Base-by-base conservation (phyloP, 371 early-diverging fungal species). In the Capillidium heterosporum region DNA sequence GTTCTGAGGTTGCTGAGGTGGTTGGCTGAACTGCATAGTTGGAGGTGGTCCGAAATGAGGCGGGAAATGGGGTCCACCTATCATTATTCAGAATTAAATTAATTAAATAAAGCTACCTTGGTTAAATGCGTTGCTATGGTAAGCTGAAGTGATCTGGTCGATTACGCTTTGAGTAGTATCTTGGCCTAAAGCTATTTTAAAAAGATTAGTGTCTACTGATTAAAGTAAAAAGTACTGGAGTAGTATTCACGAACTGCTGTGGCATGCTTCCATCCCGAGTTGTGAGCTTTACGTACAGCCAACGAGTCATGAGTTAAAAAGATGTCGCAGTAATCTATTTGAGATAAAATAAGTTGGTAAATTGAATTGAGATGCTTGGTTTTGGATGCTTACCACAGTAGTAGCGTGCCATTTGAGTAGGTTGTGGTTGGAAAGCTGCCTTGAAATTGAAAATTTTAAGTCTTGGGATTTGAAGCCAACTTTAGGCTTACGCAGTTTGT, bases 261-360 rank as follows among this genome's bases (percentile, higher is more conserved):
- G 60, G 80, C 71, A 65, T 95, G 95, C 64, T 90, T 93, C 78
- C 90, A 89, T 43, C 95, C 95, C 24, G 81, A 74, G 72, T 92
- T 92, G 69, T 95, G 95, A 4, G 89, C 86, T 64, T 88, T 89
- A 48, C 94, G 73, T 42, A 93, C 94, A 32, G 91, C 81, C 26
- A 84, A 65, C 42, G 87, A 81, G 67, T 68, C 95, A 68, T 95
- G 95, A 2, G 94, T 95, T 54, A 95, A 72, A 67, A 88, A 91
- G 63, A 93, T 93, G 68, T 95, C 95, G 70, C 95, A 95, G 72
- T 95, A 95, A 63, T 93, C 93, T 85, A 65, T 3, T 52, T 32
- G 58, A n/a, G n/a, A n/a, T n/a, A n/a, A n/a, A n/a, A n/a, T n/a
- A 27, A 1, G 29, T 21, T 23, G 32, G 31, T 21, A 26, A 50